Evolutionary conservation across 371 early-diverging fungal species (phyloP).

Genomic region (Thermomucor indicae-seudaticae): DNA sequence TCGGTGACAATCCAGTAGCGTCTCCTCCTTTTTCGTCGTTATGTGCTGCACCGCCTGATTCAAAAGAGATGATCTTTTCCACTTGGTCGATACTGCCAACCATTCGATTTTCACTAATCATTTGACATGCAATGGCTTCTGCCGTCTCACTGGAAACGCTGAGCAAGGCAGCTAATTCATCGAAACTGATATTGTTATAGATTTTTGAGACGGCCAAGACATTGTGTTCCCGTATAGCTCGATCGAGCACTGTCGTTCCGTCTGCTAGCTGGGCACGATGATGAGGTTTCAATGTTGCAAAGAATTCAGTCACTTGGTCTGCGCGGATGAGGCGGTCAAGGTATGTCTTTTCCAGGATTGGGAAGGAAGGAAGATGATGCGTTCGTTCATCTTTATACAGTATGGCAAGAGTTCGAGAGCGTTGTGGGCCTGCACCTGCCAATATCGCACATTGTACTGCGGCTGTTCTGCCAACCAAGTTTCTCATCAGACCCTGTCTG

Average conservation of each 20-base stretch:
- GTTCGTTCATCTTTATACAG: constrained; percentile 91
- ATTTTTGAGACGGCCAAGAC: constrained; percentile 80
- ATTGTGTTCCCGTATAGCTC: constrained; percentile 94
- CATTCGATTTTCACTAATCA: constrained; percentile 91
- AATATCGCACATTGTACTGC: constrained; percentile 83
- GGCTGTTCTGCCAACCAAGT: constrained; percentile 37
- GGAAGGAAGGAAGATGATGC: constrained; percentile 58
- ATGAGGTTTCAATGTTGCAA: constrained; percentile 68
- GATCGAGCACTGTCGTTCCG: constrained; percentile 82
- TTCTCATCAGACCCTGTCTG: not conserved
- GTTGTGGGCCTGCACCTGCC: constrained; percentile 89
- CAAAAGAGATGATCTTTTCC: constrained; percentile 79
- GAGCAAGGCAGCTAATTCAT: constrained; percentile 75
- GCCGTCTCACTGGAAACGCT: constrained; percentile 77
- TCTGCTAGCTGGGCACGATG: constrained; percentile 70
- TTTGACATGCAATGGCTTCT: constrained; percentile 77
- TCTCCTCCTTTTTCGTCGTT: constrained; percentile 20
- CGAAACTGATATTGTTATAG: constrained; percentile 86
- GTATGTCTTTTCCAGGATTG: constrained; percentile 89
- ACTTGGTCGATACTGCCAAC: constrained; percentile 89
- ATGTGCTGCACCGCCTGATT: constrained; percentile 53
- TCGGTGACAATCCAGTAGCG: constrained; percentile 25
- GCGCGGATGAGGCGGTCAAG: constrained; percentile 79
- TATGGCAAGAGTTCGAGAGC: constrained; percentile 82
- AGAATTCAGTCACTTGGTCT: constrained; percentile 77